A percentile compares a stretch with the other conserved stretches of the same genome.
phyloP scores from a whole-genome alignment of 176 grass and related monocot genomes.

The Melocanna baccifera region DNA sequence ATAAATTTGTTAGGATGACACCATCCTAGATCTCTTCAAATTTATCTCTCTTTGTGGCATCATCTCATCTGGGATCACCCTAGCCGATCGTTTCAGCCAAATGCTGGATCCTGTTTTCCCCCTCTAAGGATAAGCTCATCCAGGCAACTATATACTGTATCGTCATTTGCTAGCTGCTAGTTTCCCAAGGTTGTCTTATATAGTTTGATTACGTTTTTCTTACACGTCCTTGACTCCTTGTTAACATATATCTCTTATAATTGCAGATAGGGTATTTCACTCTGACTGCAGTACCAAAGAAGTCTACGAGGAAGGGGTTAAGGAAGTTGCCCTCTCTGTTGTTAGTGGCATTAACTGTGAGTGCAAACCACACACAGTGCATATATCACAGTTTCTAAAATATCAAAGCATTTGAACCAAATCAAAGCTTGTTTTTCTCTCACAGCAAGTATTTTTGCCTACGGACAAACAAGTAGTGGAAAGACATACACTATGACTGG shows the following conservation, averaged over 20 bases:
- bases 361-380: slow-evolving; percentile 11
- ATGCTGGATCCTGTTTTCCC: background rate
- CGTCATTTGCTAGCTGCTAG: background rate
- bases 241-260: slow-evolving; percentile 22
- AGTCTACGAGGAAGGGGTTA: slow-evolving; percentile 85
- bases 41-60: background rate
- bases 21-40: background rate
- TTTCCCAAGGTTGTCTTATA: background rate
- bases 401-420: slow-evolving; percentile 1
- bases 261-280: slow-evolving; percentile 86
- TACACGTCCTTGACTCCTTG: background rate
- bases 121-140: slow-evolving; percentile 44
- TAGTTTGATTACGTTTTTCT: background rate
- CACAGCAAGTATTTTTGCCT: slow-evolving; percentile 96
- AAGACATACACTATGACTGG: slow-evolving; percentile 98
- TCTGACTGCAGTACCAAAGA: slow-evolving; percentile 69
- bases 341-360: slow-evolving; percentile 96
- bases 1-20: background rate
- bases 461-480: slow-evolving; percentile 96
- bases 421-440: slow-evolving; percentile 23
- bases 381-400: background rate
- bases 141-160: background rate
- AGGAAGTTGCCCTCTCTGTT: slow-evolving; percentile 89
- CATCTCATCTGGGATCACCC: background rate
- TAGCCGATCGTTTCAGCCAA: background rate